These are phyloP conservation scores for Hansenula lynferdii DNA, from an alignment of 1,139 yeast genomes.

Conservation along the genomic window DNA sequence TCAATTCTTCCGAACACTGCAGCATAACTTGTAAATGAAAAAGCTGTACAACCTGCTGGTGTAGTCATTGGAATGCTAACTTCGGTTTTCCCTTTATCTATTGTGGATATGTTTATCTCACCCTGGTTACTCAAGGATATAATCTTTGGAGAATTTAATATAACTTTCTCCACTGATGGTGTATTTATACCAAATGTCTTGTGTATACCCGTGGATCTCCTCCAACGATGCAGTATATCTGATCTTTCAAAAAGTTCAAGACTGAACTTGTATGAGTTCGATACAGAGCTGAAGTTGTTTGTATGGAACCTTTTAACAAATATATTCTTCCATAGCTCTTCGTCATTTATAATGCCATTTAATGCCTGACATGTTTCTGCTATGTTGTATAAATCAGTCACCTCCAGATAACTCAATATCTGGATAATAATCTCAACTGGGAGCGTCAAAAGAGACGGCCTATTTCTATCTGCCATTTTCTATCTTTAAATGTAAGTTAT, in stretches of 20 bases:
- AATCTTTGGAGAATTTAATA: conserved; percentile 29
- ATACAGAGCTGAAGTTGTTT: conserved; percentile 48
- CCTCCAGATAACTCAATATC: conserved; percentile 53
- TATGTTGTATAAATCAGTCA: conserved; percentile 43
- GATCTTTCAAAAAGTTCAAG: conserved; percentile 50
- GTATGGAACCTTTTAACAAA: conserved; percentile 44
- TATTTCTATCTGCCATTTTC: background rate
- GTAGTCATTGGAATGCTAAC: conserved; percentile 30
- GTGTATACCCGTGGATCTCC: conserved; percentile 37
- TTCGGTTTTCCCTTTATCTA: conserved; percentile 22
- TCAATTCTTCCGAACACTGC: conserved; percentile 41
- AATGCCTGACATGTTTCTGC: conserved; percentile 53
- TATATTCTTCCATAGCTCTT: conserved; percentile 57
- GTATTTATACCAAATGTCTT: conserved; percentile 27
- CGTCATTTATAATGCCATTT: conserved; percentile 47
- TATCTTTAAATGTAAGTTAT: too few relatives aligned
- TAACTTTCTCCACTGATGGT: conserved; percentile 21
- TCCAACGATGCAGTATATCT: conserved; percentile 44
- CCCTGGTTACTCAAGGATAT: conserved; percentile 32
- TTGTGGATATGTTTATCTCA: conserved; percentile 26
- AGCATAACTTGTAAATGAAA: conserved; percentile 28
- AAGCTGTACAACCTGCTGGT: conserved; percentile 32
- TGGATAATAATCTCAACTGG: conserved; percentile 57
- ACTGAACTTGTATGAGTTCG: conserved; percentile 49
- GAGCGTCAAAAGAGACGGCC: conserved; percentile 26